A percentile compares a stretch with the other conserved stretches of the same genome.
Evolutionary conservation across 805 yeast genomes (phyloP).

Genomic region (Saccharomyces cerevisiae): DNA sequence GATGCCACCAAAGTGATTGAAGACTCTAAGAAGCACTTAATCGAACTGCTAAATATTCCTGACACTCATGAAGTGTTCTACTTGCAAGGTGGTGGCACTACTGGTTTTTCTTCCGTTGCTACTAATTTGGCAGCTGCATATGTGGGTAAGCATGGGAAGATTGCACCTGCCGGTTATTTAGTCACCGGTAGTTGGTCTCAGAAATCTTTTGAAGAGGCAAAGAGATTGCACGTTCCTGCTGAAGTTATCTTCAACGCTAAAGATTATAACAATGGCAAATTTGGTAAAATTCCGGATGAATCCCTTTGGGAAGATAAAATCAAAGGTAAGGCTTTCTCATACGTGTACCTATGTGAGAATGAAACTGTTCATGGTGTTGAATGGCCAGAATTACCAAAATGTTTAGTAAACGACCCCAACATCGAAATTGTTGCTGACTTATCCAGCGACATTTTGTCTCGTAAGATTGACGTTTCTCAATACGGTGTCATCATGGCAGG

Average conservation of each 20-base stretch:
- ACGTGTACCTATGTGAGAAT: conserved; percentile 86
- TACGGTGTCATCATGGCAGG: conserved; percentile 93
- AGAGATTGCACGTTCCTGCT: conserved; percentile 68
- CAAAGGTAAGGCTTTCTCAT: conserved; percentile 54
- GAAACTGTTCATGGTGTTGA: conserved; percentile 97
- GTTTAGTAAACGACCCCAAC: conserved; percentile 44
- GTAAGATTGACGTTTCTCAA: conserved; percentile 68
- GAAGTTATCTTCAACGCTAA: conserved; percentile 63
- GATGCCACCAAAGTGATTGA: conserved; percentile 74
- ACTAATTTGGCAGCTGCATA: conserved; percentile 72
- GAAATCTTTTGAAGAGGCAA: conserved; percentile 81
- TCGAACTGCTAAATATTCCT: conserved; percentile 63
- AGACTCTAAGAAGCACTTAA: conserved; percentile 61
- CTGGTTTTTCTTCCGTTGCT: conserved; percentile 84
- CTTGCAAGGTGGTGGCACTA: conserved; percentile 97
- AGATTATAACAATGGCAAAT: conserved; percentile 44
- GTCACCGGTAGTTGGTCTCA: conserved; percentile 93
- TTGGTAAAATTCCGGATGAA: conserved; percentile 56
- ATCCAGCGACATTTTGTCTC: conserved; percentile 87
- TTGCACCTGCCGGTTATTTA: conserved; percentile 77
- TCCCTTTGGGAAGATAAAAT: conserved; percentile 51
- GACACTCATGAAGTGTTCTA: conserved; percentile 91
- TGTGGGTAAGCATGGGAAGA: conserved; percentile 62
- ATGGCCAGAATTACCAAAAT: conserved; percentile 43
- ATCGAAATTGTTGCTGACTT: conserved; percentile 87